Base-by-base conservation (phyloP, 1,139 yeast genomes). In the Pichia sp. region DNA sequence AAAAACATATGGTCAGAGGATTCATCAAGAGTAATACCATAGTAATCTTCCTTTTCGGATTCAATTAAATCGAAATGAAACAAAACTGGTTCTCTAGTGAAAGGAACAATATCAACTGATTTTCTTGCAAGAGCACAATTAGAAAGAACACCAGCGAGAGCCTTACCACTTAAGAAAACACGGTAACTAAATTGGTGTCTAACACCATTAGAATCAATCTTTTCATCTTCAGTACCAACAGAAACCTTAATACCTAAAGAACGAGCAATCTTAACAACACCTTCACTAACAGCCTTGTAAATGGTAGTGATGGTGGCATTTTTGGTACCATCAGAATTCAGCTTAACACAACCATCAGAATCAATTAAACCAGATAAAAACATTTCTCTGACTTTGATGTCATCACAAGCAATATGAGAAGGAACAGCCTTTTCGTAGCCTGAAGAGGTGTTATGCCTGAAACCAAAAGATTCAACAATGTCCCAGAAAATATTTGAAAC, bases 321-420 rank as follows among this genome's bases (percentile, higher is more conserved):
- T 20, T 41, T 43, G 20, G 41, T 24, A 27, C 30, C 46, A 33
- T 38, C 47, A 9, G 27, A 24, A n/a, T n/a, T 49, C 20, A 48
- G 29, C 6, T 56, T 50, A 20, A 71, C 71, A 46, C 61, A 53
- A 51, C 76, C 77, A 57, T 68, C 67, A 16, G 74, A 55, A 55
- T 74, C 78, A 58, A 75, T 61, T 29, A 75, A 60, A 70, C 78
- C 79, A 51, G 78, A 77, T 49, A 75, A 48, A 55, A 72, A 72
- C 31, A 58, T 59, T 64, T 75, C 79, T 63, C 79, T 71, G 50
- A 72, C 57, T 7, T 48, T 46, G 42, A 57, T 51, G 42, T 58
- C 54, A 44, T 65, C 70, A 47, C 56, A 49, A 36, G 61, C 55
- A 30, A 66, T 55, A 46, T 49, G 57, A 2, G 48, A 29, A 30